These are phyloP conservation scores for Incumbomyces delicatus DNA, from an alignment of 2,329 filamentous ascomycete genomes.

Conservation along the genomic window DNA sequence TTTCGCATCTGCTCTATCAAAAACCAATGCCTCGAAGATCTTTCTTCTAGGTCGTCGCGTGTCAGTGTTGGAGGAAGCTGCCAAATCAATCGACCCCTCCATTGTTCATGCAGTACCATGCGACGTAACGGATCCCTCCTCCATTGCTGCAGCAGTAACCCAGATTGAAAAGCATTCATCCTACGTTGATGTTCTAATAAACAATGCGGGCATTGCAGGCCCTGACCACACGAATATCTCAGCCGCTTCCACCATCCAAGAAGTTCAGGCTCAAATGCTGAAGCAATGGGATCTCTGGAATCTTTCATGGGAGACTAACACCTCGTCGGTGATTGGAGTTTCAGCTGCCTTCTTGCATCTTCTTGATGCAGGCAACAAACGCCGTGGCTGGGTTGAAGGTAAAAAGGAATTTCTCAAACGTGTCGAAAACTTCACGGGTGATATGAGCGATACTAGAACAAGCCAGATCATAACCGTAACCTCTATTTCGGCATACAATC, in stretches of 20 bases:
- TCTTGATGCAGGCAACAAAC: slow-evolving; percentile 28
- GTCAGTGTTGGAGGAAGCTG: slow-evolving; percentile 35
- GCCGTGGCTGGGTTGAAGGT: slow-evolving; percentile 8
- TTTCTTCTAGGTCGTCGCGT: slow-evolving; percentile 42
- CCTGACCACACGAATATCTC: slow-evolving; percentile 20
- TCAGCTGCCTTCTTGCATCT: slow-evolving; percentile 32
- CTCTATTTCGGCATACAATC: slow-evolving; percentile 18
- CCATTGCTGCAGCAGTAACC: slow-evolving; percentile 25
- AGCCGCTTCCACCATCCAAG: neutral
- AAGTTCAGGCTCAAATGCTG: neutral
- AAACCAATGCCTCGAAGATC: slow-evolving; percentile 42
- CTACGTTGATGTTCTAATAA: slow-evolving; percentile 26
- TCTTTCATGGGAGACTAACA: neutral
- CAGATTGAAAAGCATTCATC: slow-evolving; percentile 25
- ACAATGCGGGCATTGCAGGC: slow-evolving; percentile 30
- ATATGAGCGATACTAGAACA: neutral
- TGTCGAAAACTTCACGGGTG: neutral
- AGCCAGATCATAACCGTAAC: slow-evolving; percentile 23
- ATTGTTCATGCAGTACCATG: slow-evolving; percentile 33
- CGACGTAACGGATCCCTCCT: slow-evolving; percentile 30
- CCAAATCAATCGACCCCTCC: slow-evolving; percentile 27
- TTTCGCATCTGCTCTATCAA: slow-evolving; percentile 32
- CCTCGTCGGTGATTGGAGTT: neutral
- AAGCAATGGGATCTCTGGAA: neutral
- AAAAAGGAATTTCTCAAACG: slow-evolving; percentile 8